Conservation (phyloP, 768 basidiomycete genomes). For the Mycena rosella region DNA sequence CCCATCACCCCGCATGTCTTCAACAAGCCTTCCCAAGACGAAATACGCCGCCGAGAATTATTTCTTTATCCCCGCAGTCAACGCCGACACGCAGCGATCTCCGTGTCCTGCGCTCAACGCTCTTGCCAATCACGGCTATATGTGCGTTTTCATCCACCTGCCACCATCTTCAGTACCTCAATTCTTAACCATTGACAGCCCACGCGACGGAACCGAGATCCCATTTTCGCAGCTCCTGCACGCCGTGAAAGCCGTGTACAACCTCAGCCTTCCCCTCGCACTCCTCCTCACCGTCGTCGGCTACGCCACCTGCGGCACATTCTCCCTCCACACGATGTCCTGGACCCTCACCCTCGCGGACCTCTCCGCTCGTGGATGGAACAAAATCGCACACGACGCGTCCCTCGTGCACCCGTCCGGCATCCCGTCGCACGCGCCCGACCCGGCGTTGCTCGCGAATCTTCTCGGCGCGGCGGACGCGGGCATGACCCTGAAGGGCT, state of each 20-base stretch:
- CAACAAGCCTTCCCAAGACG: too few relatives aligned
- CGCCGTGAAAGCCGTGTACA: conserved; percentile 71
- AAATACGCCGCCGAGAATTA: conserved; percentile 20
- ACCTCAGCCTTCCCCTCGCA: conserved; percentile 70
- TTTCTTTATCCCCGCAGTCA: conserved; percentile 43
- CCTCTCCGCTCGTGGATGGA: conserved; percentile 64
- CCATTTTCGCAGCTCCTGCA: conserved; percentile 60
- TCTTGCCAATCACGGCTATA: conserved; percentile 68
- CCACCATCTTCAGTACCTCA: too few relatives aligned
- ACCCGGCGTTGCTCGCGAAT: conserved; percentile 50
- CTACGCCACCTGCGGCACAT: conserved; percentile 59
- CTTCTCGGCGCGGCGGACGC: conserved; percentile 42
- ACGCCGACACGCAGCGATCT: conserved; percentile 49
- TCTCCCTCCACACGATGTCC: conserved; percentile 41
- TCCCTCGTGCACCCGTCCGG: conserved; percentile 66
- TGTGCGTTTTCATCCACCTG: conserved; percentile 53
- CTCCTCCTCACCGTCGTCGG: conserved; percentile 63
- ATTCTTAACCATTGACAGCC: too few relatives aligned
- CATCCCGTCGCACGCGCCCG: conserved; percentile 56
- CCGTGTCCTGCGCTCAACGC: conserved; percentile 71
- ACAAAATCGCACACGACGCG: conserved; percentile 74
- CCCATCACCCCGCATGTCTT: too few relatives aligned
- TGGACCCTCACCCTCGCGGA: conserved; percentile 60
- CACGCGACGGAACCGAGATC: conserved; percentile 65
- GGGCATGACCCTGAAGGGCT: conserved; percentile 60